These are phyloP conservation scores for Fusarium annulatum DNA, from an alignment of 2,329 filamentous ascomycete genomes.

Conservation along the genomic window DNA sequence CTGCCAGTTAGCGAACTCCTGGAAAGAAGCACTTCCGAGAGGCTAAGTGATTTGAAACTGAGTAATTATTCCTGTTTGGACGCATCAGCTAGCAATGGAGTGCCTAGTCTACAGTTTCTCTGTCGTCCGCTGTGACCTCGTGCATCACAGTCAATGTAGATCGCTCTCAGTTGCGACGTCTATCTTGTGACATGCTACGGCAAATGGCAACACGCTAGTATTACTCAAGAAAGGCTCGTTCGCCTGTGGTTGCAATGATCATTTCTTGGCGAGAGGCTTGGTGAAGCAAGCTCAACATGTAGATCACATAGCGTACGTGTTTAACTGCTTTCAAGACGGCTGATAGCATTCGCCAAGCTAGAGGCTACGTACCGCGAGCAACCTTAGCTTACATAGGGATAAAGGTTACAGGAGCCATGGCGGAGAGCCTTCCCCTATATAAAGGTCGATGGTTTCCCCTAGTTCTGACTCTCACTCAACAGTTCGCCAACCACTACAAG, in stretches of 20 bases:
- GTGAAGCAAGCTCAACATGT: accelerated
- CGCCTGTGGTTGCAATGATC: accelerated
- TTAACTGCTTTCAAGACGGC: accelerated
- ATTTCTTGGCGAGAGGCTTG: background rate
- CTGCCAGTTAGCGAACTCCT: background rate
- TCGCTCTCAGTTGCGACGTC: background rate
- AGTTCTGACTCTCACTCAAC: background rate
- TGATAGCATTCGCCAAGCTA: background rate
- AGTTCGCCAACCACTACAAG: background rate
- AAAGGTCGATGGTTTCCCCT: background rate
- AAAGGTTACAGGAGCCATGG: accelerated
- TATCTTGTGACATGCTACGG: accelerated
- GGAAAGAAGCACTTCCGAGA: background rate
- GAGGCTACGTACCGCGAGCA: accelerated
- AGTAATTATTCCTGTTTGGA: background rate
- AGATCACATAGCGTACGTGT: background rate
- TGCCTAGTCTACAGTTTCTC: accelerated
- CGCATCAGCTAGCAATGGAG: accelerated
- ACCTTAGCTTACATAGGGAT: no score
- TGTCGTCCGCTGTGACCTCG: background rate
- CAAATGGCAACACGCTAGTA: accelerated
- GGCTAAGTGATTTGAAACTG: background rate
- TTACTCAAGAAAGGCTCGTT: accelerated
- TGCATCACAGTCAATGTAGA: accelerated
- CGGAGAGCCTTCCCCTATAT: background rate